phyloP scores from a whole-genome alignment of 176 grass and related monocot genomes.

The Lolium perenne region DNA sequence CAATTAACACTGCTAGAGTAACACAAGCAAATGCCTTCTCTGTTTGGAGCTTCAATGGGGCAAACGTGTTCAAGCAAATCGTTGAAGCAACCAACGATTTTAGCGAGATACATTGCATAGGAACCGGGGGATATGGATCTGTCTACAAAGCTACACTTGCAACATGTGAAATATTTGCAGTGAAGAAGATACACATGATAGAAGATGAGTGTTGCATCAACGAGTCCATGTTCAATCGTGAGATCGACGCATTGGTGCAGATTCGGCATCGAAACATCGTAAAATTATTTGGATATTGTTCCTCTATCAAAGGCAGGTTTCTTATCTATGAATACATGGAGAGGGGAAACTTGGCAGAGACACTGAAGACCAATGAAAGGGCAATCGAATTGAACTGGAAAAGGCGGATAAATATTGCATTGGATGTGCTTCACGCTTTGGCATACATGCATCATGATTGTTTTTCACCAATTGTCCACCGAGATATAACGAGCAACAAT shows the following conservation, averaged over 20 bases:
- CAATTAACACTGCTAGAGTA: neutral
- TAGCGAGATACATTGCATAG: neutral
- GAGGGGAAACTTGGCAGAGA: neutral
- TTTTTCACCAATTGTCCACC: neutral
- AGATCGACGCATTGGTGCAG: too few species aligned
- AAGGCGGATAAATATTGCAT: neutral
- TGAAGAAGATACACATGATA: too few species aligned
- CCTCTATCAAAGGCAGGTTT: neutral
- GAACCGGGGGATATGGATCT: neutral
- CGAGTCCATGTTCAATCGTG: too few species aligned
- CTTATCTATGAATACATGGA: constrained; percentile 23
- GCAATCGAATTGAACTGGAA: neutral
- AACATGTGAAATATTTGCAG: too few species aligned
- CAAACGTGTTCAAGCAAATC: neutral
- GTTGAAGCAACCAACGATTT: constrained; percentile 6
- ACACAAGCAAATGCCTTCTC: neutral
- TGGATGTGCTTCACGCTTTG: neutral
- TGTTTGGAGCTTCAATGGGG: neutral
- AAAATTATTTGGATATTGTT: constrained; percentile 11
- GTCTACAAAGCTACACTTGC: neutral
- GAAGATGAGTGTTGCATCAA: too few species aligned
- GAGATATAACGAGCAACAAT: constrained; percentile 7
- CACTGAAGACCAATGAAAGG: neutral
- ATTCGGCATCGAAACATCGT: neutral
- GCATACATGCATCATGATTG: constrained; percentile 13